A percentile compares a stretch with the other conserved stretches of the same genome.
Conservation (phyloP, 106 monocot genomes). For the Dendrobium nobile region DNA sequence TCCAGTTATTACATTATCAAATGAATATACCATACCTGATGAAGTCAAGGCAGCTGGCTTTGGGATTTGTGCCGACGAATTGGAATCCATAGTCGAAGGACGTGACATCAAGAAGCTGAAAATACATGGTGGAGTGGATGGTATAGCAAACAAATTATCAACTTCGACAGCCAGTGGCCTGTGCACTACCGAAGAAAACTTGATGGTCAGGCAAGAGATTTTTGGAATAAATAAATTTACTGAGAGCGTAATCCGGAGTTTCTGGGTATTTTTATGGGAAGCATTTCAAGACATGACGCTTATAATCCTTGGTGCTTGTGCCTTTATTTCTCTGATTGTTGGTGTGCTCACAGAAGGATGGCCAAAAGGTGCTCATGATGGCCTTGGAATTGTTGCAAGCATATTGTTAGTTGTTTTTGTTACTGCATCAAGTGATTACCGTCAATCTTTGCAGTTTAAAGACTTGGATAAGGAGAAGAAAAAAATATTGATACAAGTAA, state of each 20-base stretch:
- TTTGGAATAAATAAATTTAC: constrained; percentile 38
- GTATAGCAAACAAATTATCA: constrained; percentile 22
- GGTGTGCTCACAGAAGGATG: constrained; percentile 40
- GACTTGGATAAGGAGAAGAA: constrained; percentile 48
- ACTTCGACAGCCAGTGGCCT: constrained; percentile 22
- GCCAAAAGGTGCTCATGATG: constrained; percentile 47
- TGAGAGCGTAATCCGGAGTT: constrained; percentile 21
- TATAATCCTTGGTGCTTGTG: constrained; percentile 29
- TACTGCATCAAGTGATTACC: constrained; percentile 34
- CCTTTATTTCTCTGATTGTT: constrained; percentile 31
- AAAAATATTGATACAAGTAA: constrained; percentile 32
- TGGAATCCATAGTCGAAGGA: constrained; percentile 35
- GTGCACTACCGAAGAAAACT: constrained; percentile 4
- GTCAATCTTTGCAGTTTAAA: constrained; percentile 41
- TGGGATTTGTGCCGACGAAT: constrained; percentile 28
- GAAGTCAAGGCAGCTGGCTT: constrained; percentile 30
- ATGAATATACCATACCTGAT: constrained; percentile 25
- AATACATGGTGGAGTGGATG: constrained; percentile 22
- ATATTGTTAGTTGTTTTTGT: constrained; percentile 40
- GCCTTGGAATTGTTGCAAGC: constrained; percentile 38
- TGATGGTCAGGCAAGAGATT: constrained; percentile 20
- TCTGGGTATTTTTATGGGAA: constrained; percentile 36
- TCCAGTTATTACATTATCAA: background rate
- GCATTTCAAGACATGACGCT: constrained; percentile 43
- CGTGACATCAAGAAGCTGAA: constrained; percentile 29